Evolutionary conservation across 176 grass and related monocot species (phyloP).

Genomic region (Neostapfia colusana): DNA sequence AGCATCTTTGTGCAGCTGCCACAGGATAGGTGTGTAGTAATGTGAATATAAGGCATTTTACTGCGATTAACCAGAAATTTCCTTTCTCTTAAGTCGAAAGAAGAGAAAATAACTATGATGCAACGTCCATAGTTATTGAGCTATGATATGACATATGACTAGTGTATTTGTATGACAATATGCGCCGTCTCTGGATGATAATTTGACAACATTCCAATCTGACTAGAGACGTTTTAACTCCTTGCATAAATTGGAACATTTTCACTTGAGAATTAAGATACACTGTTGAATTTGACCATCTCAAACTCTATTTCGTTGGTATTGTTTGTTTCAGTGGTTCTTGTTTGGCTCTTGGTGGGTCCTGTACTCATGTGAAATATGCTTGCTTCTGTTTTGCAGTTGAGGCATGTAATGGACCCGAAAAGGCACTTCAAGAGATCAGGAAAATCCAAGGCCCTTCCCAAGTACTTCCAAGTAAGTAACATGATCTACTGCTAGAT

Average conservation of each 20-base stretch:
- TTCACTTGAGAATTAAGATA: slow-evolving; percentile 1
- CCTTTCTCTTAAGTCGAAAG: not conserved
- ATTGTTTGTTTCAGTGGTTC: not conserved
- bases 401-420: slow-evolving; percentile 86
- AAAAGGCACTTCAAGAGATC: slow-evolving; percentile 92
- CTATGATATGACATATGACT: not conserved
- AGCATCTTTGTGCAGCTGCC: not conserved
- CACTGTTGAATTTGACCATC: not conserved
- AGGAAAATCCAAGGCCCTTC: slow-evolving; percentile 71
- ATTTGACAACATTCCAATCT: not conserved
- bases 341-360: not conserved
- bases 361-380: not conserved
- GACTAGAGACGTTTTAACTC: not conserved
- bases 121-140: not conserved
- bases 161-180: not conserved
- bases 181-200: not conserved
- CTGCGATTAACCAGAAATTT: not conserved
- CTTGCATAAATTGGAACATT: not conserved
- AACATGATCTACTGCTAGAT: not conserved
- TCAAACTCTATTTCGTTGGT: not conserved
- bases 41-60: not conserved
- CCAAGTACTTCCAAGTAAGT: slow-evolving; percentile 86
- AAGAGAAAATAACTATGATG: not conserved
- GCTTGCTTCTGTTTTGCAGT: slow-evolving; percentile 46
- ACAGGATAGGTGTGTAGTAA: not conserved